Evolutionary conservation across 139 green algal species (phyloP).

Genomic region (Tetraselmis striata): DNA sequence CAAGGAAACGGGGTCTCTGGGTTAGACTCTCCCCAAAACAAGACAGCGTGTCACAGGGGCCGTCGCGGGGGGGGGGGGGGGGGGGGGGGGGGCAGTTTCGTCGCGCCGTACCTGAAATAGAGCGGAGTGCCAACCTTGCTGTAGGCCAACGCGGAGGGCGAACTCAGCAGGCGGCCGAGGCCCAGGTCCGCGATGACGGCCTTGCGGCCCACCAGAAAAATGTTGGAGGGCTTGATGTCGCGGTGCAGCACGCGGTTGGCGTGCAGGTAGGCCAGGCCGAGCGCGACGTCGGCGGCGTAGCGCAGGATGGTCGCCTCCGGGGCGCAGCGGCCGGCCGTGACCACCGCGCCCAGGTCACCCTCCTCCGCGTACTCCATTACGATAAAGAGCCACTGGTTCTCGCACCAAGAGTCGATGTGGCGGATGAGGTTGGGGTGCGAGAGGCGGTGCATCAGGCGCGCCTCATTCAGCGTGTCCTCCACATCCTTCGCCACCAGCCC

Average conservation of each 20-base stretch:
- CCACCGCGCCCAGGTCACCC: constrained; percentile 4
- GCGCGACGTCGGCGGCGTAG: constrained; percentile 7
- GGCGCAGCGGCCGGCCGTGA: neutral
- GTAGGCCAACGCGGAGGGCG: constrained; percentile 7
- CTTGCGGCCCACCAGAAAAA: neutral
- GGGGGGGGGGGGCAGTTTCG: no score
- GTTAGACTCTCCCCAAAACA: no score
- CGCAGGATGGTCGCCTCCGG: constrained; percentile 5
- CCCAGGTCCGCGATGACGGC: constrained; percentile 26
- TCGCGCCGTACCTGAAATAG: constrained; percentile 22
- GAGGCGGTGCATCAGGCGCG: constrained; percentile 2
- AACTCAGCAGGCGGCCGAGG: constrained; percentile 22
- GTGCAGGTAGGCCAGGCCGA: constrained; percentile 11
- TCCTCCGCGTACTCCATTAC: constrained; percentile 27
- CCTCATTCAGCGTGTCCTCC: constrained; percentile 18
- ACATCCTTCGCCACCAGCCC: neutral
- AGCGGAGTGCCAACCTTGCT: constrained; percentile 29
- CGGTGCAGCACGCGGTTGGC: constrained; percentile 9
- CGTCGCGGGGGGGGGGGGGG: no score
- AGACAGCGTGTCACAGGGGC: no score
- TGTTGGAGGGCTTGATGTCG: neutral
- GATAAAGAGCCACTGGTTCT: constrained; percentile 15
- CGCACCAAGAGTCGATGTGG: constrained; percentile 18
- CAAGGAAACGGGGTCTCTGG: no score
- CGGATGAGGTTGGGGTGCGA: constrained; percentile 11